Evolutionary conservation across 768 basidiomycete genomes (phyloP).

Genomic region (Lentinula aciculospora): DNA sequence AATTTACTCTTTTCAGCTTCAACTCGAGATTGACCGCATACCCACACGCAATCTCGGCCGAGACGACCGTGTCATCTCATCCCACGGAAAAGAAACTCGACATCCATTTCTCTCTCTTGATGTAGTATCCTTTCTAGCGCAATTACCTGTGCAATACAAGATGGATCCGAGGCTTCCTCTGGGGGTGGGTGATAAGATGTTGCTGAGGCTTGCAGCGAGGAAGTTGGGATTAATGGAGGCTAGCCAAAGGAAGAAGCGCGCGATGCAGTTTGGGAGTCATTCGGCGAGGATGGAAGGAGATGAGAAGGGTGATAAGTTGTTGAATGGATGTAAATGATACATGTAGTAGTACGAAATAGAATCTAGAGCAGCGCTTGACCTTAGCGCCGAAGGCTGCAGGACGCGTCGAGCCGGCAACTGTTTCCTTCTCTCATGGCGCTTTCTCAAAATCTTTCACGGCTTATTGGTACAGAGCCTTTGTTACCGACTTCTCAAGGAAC

Average conservation of each 20-base stretch:
- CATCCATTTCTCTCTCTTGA: conserved; percentile 86
- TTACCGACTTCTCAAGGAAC: not conserved
- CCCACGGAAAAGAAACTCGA: conserved; percentile 86
- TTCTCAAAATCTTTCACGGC: conserved; percentile 16
- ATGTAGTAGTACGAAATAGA: not conserved
- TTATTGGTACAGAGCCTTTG: conserved; percentile 35
- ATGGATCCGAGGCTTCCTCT: conserved; percentile 66
- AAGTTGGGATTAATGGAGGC: conserved; percentile 75
- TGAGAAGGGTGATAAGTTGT: conserved; percentile 42
- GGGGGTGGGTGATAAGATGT: conserved; percentile 87
- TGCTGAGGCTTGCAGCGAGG: conserved; percentile 67
- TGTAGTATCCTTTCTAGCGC: conserved; percentile 72
- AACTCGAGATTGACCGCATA: conserved; percentile 83
- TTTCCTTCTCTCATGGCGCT: not conserved
- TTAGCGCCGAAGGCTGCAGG: not conserved
- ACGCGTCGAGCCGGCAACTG: conserved; percentile 6
- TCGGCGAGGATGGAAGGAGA: conserved; percentile 80
- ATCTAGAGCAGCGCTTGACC: conserved; percentile 6
- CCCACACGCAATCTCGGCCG: conserved; percentile 87
- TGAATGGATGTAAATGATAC: conserved; percentile 17
- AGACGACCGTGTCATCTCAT: conserved; percentile 91
- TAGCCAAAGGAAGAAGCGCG: conserved; percentile 76
- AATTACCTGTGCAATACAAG: conserved; percentile 77
- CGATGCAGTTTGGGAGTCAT: conserved; percentile 95
- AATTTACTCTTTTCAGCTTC: conserved; percentile 49